Base-by-base conservation (phyloP, 2,329 filamentous ascomycete genomes). In the Fusarium beomiforme region DNA sequence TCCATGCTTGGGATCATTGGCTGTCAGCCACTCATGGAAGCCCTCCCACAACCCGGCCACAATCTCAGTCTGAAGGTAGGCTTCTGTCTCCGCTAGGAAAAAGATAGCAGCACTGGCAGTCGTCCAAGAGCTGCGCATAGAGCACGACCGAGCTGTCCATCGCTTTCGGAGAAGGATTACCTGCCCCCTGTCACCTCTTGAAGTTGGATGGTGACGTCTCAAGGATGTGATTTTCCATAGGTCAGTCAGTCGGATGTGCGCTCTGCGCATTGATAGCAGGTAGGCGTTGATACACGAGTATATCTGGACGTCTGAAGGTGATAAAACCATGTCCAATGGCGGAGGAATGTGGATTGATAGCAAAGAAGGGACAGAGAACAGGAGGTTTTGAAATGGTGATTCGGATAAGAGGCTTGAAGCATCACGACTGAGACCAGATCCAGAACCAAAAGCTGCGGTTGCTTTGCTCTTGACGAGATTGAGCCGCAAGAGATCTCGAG, bases 201-300 rank as follows among this genome's bases (percentile, higher is more conserved):
- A 92, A 8, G 92, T 87, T 11, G 93, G 93, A 78, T 95, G 89
- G 71, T 93, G 91, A 71, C 93, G 88, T 50, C 95, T 89, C 51
- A 97, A 87, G 3, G 90, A 89, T 8, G 91, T 93, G 68, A 93
- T 91, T 78, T 94, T 95, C 95, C 96, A 98, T 3, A 98, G 83
- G 72, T 93, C 90, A 2, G 93, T 92, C 3, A 98, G 86, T 39
- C 93, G 91, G 19, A 97, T 89, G 78, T 98, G 94, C 6, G 94
- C 93, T 63, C 95, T 90, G 56, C 94, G 91, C 69, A 98, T 90
- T 1, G 93, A 92, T 13, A 98, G 84, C 0, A 99, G 87, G 75
- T 98, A 98, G 3, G 93, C 88, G 79, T 97, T 94, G 67, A 98
- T 91, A n/a, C 87, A 87, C 0, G 94, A 92, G 80, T 98, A 99